Conservation (phyloP, 2,329 filamentous ascomycete genomes). For the Chrysosporium keratinophilum region DNA sequence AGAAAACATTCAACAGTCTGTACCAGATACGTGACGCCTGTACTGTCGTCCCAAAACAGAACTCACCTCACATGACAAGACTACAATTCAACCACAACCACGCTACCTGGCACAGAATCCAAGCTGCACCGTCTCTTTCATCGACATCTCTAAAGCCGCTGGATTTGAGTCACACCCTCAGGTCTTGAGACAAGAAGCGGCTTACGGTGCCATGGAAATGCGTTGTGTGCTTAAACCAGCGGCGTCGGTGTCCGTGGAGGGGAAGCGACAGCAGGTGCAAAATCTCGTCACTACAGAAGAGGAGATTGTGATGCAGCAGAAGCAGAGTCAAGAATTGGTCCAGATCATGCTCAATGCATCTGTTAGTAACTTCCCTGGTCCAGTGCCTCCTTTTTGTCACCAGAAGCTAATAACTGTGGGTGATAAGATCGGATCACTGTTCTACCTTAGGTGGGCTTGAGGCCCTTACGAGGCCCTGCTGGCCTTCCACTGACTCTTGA, state of each 20-base stretch:
- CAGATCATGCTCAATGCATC: slow-evolving; percentile 41
- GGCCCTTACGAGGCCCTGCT: background rate
- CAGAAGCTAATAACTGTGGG: slow-evolving; percentile 10
- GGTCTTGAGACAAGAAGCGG: background rate
- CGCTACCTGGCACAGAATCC: background rate
- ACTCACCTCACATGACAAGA: background rate
- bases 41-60: background rate
- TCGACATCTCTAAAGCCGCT: background rate
- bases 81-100: background rate
- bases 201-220: background rate
- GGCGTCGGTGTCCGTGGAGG: slow-evolving; percentile 12
- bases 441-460: slow-evolving; percentile 26
- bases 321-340: slow-evolving; percentile 39
- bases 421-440: slow-evolving; percentile 27
- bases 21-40: slow-evolving; percentile 1
- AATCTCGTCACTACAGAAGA: background rate
- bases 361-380: slow-evolving; percentile 23
- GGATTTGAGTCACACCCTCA: too few species aligned
- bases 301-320: slow-evolving; percentile 25
- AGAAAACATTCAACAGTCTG: background rate
- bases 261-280: slow-evolving; percentile 4
- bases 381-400: background rate
- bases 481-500: slow-evolving; percentile 14
- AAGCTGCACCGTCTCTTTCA: background rate
- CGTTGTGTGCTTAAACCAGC: slow-evolving; percentile 2